Evolutionary conservation across 108 stramenopile species (phyloP).

Genomic region (Seminavis robusta): DNA sequence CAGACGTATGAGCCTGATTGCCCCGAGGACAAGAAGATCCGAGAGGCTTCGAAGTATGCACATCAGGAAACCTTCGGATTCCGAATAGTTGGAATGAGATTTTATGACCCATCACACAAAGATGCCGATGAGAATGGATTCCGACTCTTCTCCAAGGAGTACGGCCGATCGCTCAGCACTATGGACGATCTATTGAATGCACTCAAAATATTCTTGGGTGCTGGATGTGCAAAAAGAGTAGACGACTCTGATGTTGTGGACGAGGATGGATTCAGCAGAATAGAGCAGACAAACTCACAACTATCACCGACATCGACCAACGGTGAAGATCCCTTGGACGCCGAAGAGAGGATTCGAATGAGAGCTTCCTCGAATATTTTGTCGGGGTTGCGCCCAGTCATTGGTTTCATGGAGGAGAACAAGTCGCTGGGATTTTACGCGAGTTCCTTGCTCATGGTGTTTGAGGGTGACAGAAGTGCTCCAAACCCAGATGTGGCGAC

Average conservation of each 20-base stretch:
- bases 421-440: slow-evolving; percentile 56
- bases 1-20: slow-evolving; percentile 81
- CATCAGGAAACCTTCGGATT: slow-evolving; percentile 72
- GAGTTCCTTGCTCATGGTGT: slow-evolving; percentile 73
- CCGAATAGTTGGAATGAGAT: slow-evolving; percentile 76
- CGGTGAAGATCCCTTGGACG: neutral
- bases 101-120: slow-evolving; percentile 45
- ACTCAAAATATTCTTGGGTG: slow-evolving; percentile 49
- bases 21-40: slow-evolving; percentile 48
- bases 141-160: slow-evolving; percentile 52
- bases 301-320: neutral
- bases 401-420: slow-evolving; percentile 64
- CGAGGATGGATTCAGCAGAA: neutral
- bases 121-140: slow-evolving; percentile 46
- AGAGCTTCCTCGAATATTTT: slow-evolving; percentile 36
- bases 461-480: slow-evolving; percentile 48
- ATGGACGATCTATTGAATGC: slow-evolving; percentile 44
- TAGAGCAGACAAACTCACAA: neutral
- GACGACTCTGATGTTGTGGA: neutral
- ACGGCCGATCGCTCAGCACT: slow-evolving; percentile 48
- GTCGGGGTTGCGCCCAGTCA: slow-evolving; percentile 32
- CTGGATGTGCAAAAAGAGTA: too few relatives aligned
- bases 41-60: slow-evolving; percentile 70
- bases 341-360: slow-evolving; percentile 10
- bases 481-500: slow-evolving; percentile 19